A percentile compares a stretch with the other conserved stretches of the same genome.
Evolutionary conservation across 257 asterid species (phyloP).

Genomic region (Buddleja alternifolia): DNA sequence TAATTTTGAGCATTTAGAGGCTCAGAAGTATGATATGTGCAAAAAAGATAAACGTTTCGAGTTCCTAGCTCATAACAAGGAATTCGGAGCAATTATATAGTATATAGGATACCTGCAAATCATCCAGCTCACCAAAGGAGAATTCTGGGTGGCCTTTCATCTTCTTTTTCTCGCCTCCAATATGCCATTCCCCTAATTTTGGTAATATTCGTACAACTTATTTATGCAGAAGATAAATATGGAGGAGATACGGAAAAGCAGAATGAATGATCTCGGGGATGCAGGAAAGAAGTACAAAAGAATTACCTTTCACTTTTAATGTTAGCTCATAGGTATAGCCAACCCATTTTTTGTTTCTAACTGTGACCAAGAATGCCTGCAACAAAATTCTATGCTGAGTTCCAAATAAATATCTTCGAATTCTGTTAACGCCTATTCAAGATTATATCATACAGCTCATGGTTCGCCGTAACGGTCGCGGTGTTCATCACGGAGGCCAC

Average conservation of each 20-base stretch:
- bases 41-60: background rate
- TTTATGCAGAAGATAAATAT: background rate
- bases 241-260: too few species aligned
- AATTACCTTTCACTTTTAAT: slow-evolving; percentile 67
- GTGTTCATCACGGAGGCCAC: too few species aligned
- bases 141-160: slow-evolving; percentile 77
- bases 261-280: background rate
- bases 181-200: slow-evolving; percentile 75
- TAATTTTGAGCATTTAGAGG: background rate
- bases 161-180: slow-evolving; percentile 73
- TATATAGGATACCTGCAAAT: slow-evolving; percentile 78
- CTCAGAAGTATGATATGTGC: too few species aligned
- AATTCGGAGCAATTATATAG: background rate
- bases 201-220: background rate
- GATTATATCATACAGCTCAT: too few species aligned
- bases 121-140: slow-evolving; percentile 92
- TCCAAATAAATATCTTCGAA: too few species aligned
- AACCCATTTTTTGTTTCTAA: slow-evolving; percentile 90
- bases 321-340: slow-evolving; percentile 91
- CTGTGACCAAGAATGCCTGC: slow-evolving; percentile 92
- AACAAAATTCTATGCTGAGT: too few species aligned
- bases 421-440: too few species aligned
- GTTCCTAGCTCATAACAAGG: background rate
- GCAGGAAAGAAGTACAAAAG: background rate
- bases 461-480: too few species aligned